phyloP scores from a whole-genome alignment of 2,329 filamentous ascomycete species.

The Elsinoe arachidis region DNA sequence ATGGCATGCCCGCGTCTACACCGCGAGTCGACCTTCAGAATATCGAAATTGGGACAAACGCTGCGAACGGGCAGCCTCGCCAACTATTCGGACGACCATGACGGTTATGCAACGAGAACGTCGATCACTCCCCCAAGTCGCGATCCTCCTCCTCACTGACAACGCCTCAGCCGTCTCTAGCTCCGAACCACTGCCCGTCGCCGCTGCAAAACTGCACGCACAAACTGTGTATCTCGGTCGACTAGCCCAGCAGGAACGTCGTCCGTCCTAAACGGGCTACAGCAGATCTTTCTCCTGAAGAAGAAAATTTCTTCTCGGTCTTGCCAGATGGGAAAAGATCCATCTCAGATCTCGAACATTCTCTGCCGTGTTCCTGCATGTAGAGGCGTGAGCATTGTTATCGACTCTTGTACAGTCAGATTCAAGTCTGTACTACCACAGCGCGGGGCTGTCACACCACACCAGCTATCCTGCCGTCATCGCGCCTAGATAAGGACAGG shows the following conservation, averaged over 20 bases:
- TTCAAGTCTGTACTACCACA: neutral
- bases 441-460: neutral
- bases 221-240: slow-evolving; percentile 1
- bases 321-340: neutral
- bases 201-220: neutral
- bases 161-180: slow-evolving; percentile 5
- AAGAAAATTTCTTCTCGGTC: neutral
- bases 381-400: neutral
- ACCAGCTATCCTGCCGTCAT: neutral
- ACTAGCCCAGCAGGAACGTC: slow-evolving; percentile 4
- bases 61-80: slow-evolving; percentile 4
- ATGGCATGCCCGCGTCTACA: neutral
- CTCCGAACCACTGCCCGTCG: slow-evolving; percentile 2
- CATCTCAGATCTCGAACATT: neutral
- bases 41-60: slow-evolving; percentile 7
- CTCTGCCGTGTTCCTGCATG: slow-evolving; percentile 5
- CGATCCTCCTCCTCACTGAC: neutral
- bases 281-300: slow-evolving; percentile 10
- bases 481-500: slow-evolving; percentile 2
- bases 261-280: slow-evolving; percentile 7
- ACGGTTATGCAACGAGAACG: slow-evolving; percentile 4
- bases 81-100: neutral
- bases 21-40: neutral
- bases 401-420: neutral
- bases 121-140: neutral